Conservation (phyloP, 2,329 filamentous ascomycete genomes). For the Cladosporium oxysporum region DNA sequence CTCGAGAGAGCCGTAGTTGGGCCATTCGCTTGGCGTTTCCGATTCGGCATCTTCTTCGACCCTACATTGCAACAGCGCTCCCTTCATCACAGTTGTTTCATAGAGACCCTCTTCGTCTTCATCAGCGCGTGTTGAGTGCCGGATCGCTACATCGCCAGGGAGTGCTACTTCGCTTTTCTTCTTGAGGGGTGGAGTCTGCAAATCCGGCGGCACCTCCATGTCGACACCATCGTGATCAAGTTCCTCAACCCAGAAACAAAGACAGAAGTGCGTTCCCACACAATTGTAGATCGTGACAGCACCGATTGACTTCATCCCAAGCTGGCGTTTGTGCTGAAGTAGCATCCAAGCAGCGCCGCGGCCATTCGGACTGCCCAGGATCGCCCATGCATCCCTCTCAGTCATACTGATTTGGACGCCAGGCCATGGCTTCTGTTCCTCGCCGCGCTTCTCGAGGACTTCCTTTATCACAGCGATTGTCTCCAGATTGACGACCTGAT, state of each 20-base stretch:
- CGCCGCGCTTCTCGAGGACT: not conserved
- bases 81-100: not conserved
- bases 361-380: constrained; percentile 23
- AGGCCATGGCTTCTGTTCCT: not conserved
- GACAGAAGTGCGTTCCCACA: not conserved
- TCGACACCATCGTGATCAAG: not conserved
- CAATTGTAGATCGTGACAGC: constrained; percentile 8
- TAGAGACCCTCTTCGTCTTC: not conserved
- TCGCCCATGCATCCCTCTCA: constrained; percentile 7
- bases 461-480: not conserved
- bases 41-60: not conserved
- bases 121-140: not conserved
- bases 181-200: not conserved
- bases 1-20: not conserved
- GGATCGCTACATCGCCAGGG: not conserved
- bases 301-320: constrained; percentile 21
- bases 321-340: constrained; percentile 23
- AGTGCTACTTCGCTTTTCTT: not conserved
- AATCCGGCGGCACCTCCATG: not conserved
- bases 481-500: not conserved
- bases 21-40: not conserved
- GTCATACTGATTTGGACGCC: not conserved
- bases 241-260: not conserved
- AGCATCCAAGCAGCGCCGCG: constrained; percentile 22
- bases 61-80: not conserved